phyloP scores from a whole-genome alignment of 108 stramenopile genomes.

The Seminavis robusta region DNA sequence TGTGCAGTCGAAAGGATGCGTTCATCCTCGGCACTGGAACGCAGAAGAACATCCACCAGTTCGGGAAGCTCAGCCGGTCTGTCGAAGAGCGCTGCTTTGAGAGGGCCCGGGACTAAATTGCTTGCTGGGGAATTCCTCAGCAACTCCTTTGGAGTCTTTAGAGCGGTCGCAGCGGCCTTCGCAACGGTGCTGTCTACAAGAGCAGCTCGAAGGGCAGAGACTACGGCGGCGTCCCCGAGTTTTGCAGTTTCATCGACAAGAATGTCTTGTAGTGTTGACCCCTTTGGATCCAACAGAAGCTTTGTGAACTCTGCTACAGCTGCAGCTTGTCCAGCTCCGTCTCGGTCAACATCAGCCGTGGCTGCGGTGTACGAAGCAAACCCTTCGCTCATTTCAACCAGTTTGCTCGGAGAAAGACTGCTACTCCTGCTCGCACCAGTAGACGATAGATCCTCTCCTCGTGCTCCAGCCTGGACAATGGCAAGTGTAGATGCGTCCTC shows the following conservation, averaged over 20 bases:
- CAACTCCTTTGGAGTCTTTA: constrained; percentile 47
- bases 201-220: constrained; percentile 45
- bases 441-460: background rate
- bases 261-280: constrained; percentile 70
- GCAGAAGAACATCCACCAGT: constrained; percentile 54
- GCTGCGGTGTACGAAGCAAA: constrained; percentile 83
- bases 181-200: constrained; percentile 62
- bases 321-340: constrained; percentile 52
- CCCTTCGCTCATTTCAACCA: constrained; percentile 80
- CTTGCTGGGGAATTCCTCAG: constrained; percentile 36
- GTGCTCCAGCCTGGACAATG: constrained; percentile 33
- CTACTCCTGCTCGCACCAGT: constrained; percentile 1
- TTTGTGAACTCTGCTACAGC: constrained; percentile 67
- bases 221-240: constrained; percentile 61
- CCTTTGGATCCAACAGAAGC: constrained; percentile 62
- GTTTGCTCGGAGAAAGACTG: constrained; percentile 52
- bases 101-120: constrained; percentile 37
- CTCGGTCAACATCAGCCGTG: constrained; percentile 63
- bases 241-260: constrained; percentile 71
- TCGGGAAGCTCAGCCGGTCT: constrained; percentile 50
- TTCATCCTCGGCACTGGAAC: constrained; percentile 57
- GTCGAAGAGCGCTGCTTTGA: constrained; percentile 52
- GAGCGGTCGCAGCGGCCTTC: constrained; percentile 39
- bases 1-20: constrained; percentile 41
- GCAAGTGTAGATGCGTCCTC: constrained; percentile 25